A percentile compares a stretch with the other conserved stretches of the same genome.
These are phyloP conservation scores for Clavispora vitiphila DNA, from an alignment of 805 yeast genomes.

Conservation along the genomic window DNA sequence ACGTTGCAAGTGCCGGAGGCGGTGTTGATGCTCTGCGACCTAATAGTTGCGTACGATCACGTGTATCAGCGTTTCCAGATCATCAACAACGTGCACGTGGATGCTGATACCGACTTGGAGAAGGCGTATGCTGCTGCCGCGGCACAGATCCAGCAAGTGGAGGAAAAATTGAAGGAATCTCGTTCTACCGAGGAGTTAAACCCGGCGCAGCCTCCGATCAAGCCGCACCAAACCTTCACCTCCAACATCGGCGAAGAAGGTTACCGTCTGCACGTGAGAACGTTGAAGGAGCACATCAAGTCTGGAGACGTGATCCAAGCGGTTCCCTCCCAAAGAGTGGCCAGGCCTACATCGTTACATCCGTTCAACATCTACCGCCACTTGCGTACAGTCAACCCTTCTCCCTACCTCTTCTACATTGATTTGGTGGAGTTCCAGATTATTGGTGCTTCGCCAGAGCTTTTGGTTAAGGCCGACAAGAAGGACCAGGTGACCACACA, in stretches of 20 bases:
- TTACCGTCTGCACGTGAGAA: conserved; percentile 75
- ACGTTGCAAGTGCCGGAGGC: conserved; percentile 86
- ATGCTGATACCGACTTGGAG: conserved; percentile 22
- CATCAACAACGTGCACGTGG: conserved; percentile 67
- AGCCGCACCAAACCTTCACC: conserved; percentile 60
- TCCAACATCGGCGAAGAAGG: conserved; percentile 95
- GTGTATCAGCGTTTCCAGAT: conserved; percentile 91
- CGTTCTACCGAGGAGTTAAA: conserved; percentile 42
- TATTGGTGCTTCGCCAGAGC: conserved; percentile 97
- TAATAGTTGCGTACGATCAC: conserved; percentile 87
- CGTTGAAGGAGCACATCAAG: conserved; percentile 72
- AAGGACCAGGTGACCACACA: conserved; percentile 80
- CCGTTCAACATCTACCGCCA: conserved; percentile 96
- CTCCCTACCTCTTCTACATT: conserved; percentile 93
- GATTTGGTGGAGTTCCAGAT: conserved; percentile 90
- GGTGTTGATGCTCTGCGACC: conserved; percentile 84
- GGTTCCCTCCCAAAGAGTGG: conserved; percentile 95
- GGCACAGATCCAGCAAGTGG: conserved; percentile 53
- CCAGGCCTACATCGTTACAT: conserved; percentile 90
- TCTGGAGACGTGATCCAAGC: conserved; percentile 96
- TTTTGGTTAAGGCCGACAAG: conserved; percentile 74
- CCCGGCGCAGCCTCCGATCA: conserved; percentile 75
- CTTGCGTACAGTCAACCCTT: conserved; percentile 91
- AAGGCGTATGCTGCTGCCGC: conserved; percentile 52
- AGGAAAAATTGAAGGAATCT: conserved; percentile 42